Base-by-base conservation (phyloP, 2,329 filamentous ascomycete genomes). In the Aspergillus persii region DNA sequence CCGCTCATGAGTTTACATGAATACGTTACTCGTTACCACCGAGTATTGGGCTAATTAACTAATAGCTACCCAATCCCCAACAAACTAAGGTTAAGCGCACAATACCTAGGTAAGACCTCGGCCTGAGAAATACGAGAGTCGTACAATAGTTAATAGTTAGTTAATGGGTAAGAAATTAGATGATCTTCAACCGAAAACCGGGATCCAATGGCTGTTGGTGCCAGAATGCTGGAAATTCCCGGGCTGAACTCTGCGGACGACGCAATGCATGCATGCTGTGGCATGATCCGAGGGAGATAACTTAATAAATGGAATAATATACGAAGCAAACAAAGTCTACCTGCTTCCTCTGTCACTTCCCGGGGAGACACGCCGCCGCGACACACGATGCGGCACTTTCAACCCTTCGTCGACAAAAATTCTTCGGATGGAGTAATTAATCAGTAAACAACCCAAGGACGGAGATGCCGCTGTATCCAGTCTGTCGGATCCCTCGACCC, bases 181-280 rank as follows among this genome's bases (percentile, higher is more conserved):
- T 58, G 65, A 66, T 66, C 65, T 55, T 65, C 63, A 62, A 48
- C 26, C 41, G 55, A 55, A 54, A 61, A 39, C 57, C 55, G 64
- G 60, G 62, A 63, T 53, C 71, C 71, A 73, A 73, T 73, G 54
- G 54, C 55, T 60, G 59, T 39, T 49, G 56, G 68, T 69, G 59
- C 71, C 71, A 67, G 57, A 58, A 52, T 55, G 62, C 64, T 69
- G 71, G 71, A 67, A 69, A 68, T 62, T 55, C 36, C 46, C 54
- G 59, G 56, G 59, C 59, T 60, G 56, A 54, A 46, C 29, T 39
- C 31, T 46, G 48, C 31, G 27, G 29, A 39, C 41, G 18, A 50
- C 49, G 39, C 39, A 36, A 50, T 54, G 59, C 31, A 52, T 55
- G 53, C 50, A 47, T 51, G 41, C 36, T 50, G 60, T 23, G 18